These are phyloP conservation scores for Aureobasidium vineae DNA, from an alignment of 2,329 filamentous ascomycete genomes.

Conservation along the genomic window DNA sequence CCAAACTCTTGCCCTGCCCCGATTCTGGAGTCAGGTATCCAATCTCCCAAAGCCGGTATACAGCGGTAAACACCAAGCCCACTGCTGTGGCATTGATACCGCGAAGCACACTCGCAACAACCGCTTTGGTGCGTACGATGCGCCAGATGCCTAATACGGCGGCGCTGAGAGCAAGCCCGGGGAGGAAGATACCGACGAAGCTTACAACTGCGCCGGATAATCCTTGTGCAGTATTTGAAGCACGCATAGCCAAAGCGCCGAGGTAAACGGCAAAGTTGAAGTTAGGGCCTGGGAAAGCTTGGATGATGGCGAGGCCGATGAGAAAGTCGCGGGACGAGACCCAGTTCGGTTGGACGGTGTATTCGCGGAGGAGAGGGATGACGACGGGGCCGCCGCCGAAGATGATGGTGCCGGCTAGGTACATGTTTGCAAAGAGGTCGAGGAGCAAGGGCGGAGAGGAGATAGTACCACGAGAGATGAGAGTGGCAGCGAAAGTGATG, in stretches of 20 bases:
- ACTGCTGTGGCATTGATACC: slow-evolving; percentile 47
- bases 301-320: slow-evolving; percentile 68
- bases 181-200: slow-evolving; percentile 45
- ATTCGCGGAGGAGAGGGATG: slow-evolving; percentile 45
- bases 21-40: slow-evolving; percentile 44
- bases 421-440: slow-evolving; percentile 68
- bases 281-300: slow-evolving; percentile 65
- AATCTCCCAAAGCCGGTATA: slow-evolving; percentile 48
- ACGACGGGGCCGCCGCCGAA: slow-evolving; percentile 50
- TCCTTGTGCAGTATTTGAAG: slow-evolving; percentile 33
- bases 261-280: slow-evolving; percentile 54
- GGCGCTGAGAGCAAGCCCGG: slow-evolving; percentile 41
- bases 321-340: slow-evolving; percentile 69
- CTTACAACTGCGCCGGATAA: slow-evolving; percentile 41
- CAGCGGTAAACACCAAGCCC: slow-evolving; percentile 47
- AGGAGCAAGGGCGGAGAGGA: slow-evolving; percentile 50
- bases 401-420: slow-evolving; percentile 65
- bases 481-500: slow-evolving; percentile 54
- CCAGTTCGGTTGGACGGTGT: slow-evolving; percentile 66
- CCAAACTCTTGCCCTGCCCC: slow-evolving; percentile 40
- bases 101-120: slow-evolving; percentile 39
- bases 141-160: slow-evolving; percentile 44
- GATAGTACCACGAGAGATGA: slow-evolving; percentile 50
- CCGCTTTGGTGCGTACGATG: slow-evolving; percentile 38
- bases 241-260: slow-evolving; percentile 41